Conservation (phyloP, 2,329 filamentous ascomycete species). For the Cladosporium cucumerinum region DNA sequence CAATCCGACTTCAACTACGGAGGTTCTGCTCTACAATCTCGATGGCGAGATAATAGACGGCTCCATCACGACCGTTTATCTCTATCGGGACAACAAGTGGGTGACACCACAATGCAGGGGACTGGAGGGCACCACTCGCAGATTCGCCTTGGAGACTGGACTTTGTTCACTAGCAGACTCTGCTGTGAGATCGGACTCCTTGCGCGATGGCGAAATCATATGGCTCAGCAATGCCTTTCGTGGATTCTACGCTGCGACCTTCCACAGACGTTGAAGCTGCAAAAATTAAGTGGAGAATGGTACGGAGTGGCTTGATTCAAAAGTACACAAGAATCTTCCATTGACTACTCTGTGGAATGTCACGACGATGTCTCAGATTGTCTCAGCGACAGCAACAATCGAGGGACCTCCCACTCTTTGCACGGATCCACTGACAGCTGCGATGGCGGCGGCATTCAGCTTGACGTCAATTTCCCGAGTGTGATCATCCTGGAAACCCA, state of each 20-base stretch:
- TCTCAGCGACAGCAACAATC: not conserved
- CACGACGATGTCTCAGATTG: not conserved
- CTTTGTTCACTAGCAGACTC: conserved; percentile 62
- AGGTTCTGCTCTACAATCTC: conserved; percentile 72
- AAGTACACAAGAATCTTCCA: not conserved
- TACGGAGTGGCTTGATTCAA: too few species aligned
- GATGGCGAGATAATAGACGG: conserved; percentile 73
- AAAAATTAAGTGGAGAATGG: not conserved
- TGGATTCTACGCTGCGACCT: conserved; percentile 57
- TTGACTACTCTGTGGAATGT: not conserved
- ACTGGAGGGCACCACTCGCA: conserved; percentile 74
- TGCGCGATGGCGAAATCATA: conserved; percentile 71
- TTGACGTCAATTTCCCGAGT: not conserved
- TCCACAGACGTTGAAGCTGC: conserved; percentile 1
- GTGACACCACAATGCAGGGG: conserved; percentile 80
- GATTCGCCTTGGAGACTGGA: conserved; percentile 72
- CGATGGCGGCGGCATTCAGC: not conserved
- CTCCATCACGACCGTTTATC: conserved; percentile 77
- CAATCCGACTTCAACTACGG: conserved; percentile 42
- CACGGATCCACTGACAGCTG: not conserved
- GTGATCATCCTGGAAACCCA: not conserved
- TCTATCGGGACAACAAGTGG: conserved; percentile 71
- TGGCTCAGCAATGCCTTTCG: conserved; percentile 88
- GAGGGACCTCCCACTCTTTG: not conserved
- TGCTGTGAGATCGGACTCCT: conserved; percentile 54